Conservation (phyloP, 495 filamentous ascomycete species). For the Xylaria longipes region DNA sequence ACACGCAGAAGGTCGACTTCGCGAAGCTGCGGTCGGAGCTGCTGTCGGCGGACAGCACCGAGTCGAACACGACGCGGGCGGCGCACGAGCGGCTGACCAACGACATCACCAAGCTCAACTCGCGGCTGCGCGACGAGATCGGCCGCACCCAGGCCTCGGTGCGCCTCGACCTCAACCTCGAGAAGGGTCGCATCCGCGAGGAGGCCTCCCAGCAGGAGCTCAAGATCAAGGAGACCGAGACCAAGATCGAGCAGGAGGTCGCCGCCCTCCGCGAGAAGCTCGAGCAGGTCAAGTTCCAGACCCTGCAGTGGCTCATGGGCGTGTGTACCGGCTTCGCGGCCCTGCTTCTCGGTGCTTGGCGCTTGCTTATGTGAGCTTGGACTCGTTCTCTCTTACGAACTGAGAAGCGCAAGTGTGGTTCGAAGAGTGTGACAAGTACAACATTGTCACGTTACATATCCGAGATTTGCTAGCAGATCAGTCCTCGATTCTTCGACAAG, state of each 20-base stretch:
- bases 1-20: constrained; percentile 99
- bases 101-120: constrained; percentile 91
- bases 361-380: constrained; percentile 68
- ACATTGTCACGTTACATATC: background rate
- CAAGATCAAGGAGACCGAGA: constrained; percentile 99
- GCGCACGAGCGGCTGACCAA: constrained; percentile 93
- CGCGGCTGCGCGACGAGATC: constrained; percentile 89
- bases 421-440: background rate
- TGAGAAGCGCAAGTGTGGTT: background rate
- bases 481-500: background rate
- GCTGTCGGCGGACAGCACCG: constrained; percentile 85
- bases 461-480: background rate
- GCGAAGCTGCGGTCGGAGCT: constrained; percentile 97
- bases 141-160: constrained; percentile 91
- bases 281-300: constrained; percentile 97
- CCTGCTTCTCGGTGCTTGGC: constrained; percentile 93
- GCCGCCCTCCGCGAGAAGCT: constrained; percentile 88
- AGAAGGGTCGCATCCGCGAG: constrained; percentile 96
- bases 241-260: constrained; percentile 96
- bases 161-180: constrained; percentile 89
- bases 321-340: constrained; percentile 93
- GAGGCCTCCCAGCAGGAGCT: constrained; percentile 97
- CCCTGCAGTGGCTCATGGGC: constrained; percentile 97
- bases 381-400: background rate
- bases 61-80: constrained; percentile 83